These are phyloP conservation scores for Xylaria sp. DNA, from an alignment of 2,329 filamentous ascomycete genomes.

Conservation along the genomic window DNA sequence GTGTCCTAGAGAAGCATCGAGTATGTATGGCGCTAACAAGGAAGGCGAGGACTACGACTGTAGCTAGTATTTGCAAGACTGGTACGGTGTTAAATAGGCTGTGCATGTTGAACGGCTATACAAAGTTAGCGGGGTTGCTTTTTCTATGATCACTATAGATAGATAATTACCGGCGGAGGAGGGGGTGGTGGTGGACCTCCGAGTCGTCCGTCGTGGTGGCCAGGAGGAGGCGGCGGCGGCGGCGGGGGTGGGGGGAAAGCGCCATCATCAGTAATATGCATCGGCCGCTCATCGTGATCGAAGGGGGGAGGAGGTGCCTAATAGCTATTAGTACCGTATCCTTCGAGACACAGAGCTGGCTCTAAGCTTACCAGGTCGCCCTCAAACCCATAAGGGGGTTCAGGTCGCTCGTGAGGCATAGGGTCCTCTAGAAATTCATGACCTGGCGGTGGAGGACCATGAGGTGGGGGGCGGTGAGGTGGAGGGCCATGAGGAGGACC, in stretches of 20 bases:
- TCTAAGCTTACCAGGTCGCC: slow-evolving; percentile 13
- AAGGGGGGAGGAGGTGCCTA: slow-evolving; percentile 9
- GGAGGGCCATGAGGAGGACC: slow-evolving; percentile 18
- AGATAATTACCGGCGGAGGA: slow-evolving; percentile 12
- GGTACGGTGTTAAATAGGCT: slow-evolving; percentile 10
- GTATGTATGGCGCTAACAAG: slow-evolving; percentile 31
- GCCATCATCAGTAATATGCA: slow-evolving; percentile 1
- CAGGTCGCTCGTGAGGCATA: neutral
- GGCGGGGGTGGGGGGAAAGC: slow-evolving; percentile 11
- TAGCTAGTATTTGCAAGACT: slow-evolving; percentile 18
- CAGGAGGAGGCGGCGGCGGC: slow-evolving; percentile 9
- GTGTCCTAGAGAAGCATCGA: slow-evolving; percentile 31
- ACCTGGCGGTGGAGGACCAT: neutral
- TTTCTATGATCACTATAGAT: neutral
- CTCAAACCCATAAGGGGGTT: neutral
- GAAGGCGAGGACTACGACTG: slow-evolving; percentile 31
- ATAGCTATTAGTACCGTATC: slow-evolving; percentile 2
- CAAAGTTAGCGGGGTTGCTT: slow-evolving; percentile 7
- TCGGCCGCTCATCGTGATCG: slow-evolving; percentile 9
- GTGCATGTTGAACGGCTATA: slow-evolving; percentile 19
- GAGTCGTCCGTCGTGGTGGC: neutral
- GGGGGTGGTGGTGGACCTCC: slow-evolving; percentile 8
- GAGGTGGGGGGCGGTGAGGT: slow-evolving; percentile 18
- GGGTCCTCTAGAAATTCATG: slow-evolving; percentile 1
- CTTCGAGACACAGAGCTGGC: neutral